Percentiles rank a stretch among this genome's conserved stretches.
These are phyloP conservation scores for Malus hybrid DNA, from an alignment of 331 rosid genomes.

Conservation along the genomic window DNA sequence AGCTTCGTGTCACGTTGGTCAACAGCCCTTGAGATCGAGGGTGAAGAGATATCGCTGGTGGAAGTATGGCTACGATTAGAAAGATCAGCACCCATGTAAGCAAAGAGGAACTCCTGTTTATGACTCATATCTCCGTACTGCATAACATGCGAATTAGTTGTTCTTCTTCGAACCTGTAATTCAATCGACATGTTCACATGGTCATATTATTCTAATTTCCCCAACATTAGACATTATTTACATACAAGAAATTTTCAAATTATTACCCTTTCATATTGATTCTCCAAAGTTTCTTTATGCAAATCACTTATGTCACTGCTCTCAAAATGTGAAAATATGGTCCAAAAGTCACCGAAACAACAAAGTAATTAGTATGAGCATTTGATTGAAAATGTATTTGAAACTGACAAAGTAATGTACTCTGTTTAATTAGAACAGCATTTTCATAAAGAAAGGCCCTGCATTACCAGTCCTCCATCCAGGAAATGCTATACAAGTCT, in stretches of 20 bases:
- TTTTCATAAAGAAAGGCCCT: neutral
- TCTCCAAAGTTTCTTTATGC: constrained; percentile 33
- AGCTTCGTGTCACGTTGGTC: constrained; percentile 41
- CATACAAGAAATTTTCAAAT: too few species aligned
- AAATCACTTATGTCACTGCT: constrained; percentile 42
- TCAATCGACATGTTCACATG: neutral
- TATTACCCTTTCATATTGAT: constrained; percentile 45
- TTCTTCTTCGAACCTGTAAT: constrained; percentile 39
- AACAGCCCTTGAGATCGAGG: neutral
- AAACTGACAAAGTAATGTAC: too few species aligned
- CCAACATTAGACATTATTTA: too few species aligned
- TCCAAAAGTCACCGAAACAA: neutral
- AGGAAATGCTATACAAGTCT: constrained; percentile 36
- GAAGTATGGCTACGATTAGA: neutral
- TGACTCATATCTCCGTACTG: constrained; percentile 37
- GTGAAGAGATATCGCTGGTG: neutral
- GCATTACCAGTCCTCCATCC: neutral
- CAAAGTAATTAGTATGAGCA: neutral
- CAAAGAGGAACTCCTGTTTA: neutral
- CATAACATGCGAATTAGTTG: constrained; percentile 47
- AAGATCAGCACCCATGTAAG: constrained; percentile 33
- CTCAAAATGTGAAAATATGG: neutral
- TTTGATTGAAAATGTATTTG: neutral
- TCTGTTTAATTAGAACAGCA: too few species aligned
- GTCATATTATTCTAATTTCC: neutral